phyloP scores from a whole-genome alignment of 352 stramenopile genomes.

The Phytophthora quininea region DNA sequence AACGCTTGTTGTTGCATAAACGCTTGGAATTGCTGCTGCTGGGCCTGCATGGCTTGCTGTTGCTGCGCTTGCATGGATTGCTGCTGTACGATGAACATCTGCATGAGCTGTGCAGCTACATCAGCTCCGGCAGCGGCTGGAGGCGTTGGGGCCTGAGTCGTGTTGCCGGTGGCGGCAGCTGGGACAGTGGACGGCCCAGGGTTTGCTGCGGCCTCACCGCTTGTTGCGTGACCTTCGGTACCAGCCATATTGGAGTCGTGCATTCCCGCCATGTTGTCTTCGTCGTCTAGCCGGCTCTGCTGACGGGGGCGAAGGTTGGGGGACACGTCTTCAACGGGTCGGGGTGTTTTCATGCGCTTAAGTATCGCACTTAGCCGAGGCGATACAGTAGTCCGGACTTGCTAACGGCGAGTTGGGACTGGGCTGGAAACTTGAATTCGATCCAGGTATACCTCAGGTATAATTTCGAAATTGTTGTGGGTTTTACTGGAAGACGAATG shows the following conservation, averaged over 20 bases:
- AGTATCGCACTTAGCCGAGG: slow-evolving; percentile 3
- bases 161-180: background rate
- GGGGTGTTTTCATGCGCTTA: background rate
- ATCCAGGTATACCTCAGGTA: no score
- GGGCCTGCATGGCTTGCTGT: slow-evolving; percentile 9
- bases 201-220: background rate
- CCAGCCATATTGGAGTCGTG: background rate
- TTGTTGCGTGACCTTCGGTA: background rate
- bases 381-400: slow-evolving; percentile 12
- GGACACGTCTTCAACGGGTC: background rate
- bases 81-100: slow-evolving; percentile 10
- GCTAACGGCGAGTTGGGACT: no score
- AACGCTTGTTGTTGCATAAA: slow-evolving; percentile 12
- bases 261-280: background rate
- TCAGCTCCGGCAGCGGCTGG: no score
- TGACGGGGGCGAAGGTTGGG: background rate
- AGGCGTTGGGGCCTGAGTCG: no score
- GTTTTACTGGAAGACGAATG: no score
- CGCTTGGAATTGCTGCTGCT: slow-evolving; percentile 7
- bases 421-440: no score
- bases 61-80: background rate
- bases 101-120: slow-evolving; percentile 7
- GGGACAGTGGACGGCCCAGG: background rate
- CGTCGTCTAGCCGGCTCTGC: background rate
- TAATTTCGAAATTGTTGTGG: no score